Base-by-base conservation (phyloP, 2,329 filamentous ascomycete species). In the Colletotrichum acutatum region DNA sequence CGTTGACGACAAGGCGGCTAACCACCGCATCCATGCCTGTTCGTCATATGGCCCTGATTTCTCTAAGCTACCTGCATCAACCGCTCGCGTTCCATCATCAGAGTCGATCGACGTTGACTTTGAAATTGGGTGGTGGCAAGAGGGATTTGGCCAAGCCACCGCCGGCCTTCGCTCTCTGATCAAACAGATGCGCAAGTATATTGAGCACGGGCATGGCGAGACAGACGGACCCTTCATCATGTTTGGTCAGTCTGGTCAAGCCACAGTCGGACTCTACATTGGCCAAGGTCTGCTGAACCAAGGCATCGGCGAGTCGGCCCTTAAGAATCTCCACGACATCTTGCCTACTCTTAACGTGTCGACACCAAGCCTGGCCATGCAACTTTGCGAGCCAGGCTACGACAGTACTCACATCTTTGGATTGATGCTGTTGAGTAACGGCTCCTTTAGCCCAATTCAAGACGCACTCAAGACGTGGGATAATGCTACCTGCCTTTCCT, bases 221-320 rank as follows among this genome's bases (percentile, higher is more conserved):
- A 28, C 69, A 3, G 75, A 77, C 34, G 58, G 64, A 24, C 72
- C 79, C 8, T 74, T 77, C 53, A 77, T 81, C 32, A 67, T 83
- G 26, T 83, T 78, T 74, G 79, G 76, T 7, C 78, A 76, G 71
- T 78, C 76, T 59, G 78, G 76, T 3, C 76, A 76, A 53, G 77
- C 78, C 49, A 78, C 78, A 14, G 68, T 81, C 26, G 81, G 83
- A 58, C 46, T 84, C 56, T 84, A 83, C 68, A 78, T 83, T n/a
- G 82, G 83, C 73, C 77, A 76, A 57, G 78, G 74, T 66, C 72
- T 82, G 57, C 77, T 77, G 63, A 77, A 74, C 62, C 75, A 79
- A 74, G 76, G 75, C 66, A 57, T 81, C 26, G 76, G 74, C 66
- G 56, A 63, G 11, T 76, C 78, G 34, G 81, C 79, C 28, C 77